These are phyloP conservation scores for Suhomyces wounanorum DNA, from an alignment of 1,139 yeast species.

Conservation along the genomic window DNA sequence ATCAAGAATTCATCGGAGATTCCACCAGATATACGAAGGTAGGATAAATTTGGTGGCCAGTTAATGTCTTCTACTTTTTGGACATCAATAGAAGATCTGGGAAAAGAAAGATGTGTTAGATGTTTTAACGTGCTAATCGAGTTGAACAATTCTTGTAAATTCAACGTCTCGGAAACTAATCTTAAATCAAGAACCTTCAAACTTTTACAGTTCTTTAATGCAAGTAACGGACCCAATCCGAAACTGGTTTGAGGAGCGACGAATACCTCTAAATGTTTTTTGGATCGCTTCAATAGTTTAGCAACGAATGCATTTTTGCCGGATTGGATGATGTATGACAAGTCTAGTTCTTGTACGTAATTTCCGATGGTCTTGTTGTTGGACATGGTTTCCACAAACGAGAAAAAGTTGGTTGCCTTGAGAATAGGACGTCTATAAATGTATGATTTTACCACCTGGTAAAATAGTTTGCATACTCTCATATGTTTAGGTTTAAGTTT, in stretches of 20 bases:
- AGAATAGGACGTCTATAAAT: constrained; percentile 66
- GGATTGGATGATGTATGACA: constrained; percentile 78
- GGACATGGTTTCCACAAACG: constrained; percentile 72
- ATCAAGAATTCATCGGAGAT: constrained; percentile 76
- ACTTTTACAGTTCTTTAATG: constrained; percentile 68
- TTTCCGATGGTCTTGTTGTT: constrained; percentile 42
- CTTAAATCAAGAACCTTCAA: constrained; percentile 73
- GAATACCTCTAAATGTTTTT: constrained; percentile 61
- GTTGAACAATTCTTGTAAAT: constrained; percentile 72
- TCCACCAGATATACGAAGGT: constrained; percentile 84
- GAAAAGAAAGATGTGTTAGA: constrained; percentile 79
- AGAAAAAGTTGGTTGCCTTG: constrained; percentile 64
- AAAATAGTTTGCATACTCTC: constrained; percentile 63
- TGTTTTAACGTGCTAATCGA: constrained; percentile 65
- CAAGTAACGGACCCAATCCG: constrained; percentile 84
- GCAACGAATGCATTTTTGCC: constrained; percentile 95
- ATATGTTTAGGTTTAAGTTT: constrained; percentile 53
- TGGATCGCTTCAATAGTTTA: constrained; percentile 73
- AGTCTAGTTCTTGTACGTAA: constrained; percentile 58
- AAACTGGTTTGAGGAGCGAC: constrained; percentile 95
- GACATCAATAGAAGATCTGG: constrained; percentile 83
- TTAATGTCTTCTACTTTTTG: constrained; percentile 48
- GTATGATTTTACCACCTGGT: constrained; percentile 57
- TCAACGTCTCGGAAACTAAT: constrained; percentile 89
- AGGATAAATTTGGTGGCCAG: constrained; percentile 82